phyloP scores from a whole-genome alignment of 768 basidiomycete genomes.

The Mycena leptocephala region DNA sequence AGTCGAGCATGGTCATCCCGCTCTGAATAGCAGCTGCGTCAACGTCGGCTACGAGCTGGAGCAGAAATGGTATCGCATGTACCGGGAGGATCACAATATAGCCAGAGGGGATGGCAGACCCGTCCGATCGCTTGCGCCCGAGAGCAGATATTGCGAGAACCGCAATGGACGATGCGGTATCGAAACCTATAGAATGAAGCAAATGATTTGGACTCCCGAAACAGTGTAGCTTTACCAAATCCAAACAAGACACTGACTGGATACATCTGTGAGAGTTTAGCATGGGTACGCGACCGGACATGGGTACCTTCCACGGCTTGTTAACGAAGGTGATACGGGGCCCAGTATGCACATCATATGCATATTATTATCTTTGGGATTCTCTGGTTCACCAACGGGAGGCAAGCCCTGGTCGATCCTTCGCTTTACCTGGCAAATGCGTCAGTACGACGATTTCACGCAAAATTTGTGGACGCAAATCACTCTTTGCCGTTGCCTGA shows the following conservation, averaged over 20 bases:
- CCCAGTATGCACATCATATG: slow-evolving; percentile 82
- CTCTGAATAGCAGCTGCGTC: slow-evolving; percentile 83
- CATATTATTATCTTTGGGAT: slow-evolving; percentile 64
- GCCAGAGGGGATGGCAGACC: slow-evolving; percentile 68
- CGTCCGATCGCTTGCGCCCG: slow-evolving; percentile 71
- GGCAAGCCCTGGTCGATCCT: slow-evolving; percentile 36
- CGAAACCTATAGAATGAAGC: slow-evolving; percentile 76
- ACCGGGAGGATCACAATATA: slow-evolving; percentile 88
- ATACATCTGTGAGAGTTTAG: slow-evolving; percentile 76
- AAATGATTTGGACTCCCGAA: not conserved
- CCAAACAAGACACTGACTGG: slow-evolving; percentile 93
- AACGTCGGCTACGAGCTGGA: too few relatives aligned
- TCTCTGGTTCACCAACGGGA: slow-evolving; percentile 33
- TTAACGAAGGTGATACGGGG: slow-evolving; percentile 86
- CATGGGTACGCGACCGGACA: too few relatives aligned
- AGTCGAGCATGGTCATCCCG: slow-evolving; percentile 93
- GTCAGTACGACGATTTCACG: not conserved
- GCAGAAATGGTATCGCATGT: slow-evolving; percentile 34
- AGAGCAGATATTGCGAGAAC: slow-evolving; percentile 89
- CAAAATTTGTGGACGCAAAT: slow-evolving; percentile 18
- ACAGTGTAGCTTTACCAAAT: slow-evolving; percentile 60
- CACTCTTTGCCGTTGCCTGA: slow-evolving; percentile 68
- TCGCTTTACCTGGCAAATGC: slow-evolving; percentile 43
- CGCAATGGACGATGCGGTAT: slow-evolving; percentile 93
- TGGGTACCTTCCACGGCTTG: slow-evolving; percentile 86